Conservation (phyloP, 108 stramenopile genomes). For the Bacterosira constricta region DNA sequence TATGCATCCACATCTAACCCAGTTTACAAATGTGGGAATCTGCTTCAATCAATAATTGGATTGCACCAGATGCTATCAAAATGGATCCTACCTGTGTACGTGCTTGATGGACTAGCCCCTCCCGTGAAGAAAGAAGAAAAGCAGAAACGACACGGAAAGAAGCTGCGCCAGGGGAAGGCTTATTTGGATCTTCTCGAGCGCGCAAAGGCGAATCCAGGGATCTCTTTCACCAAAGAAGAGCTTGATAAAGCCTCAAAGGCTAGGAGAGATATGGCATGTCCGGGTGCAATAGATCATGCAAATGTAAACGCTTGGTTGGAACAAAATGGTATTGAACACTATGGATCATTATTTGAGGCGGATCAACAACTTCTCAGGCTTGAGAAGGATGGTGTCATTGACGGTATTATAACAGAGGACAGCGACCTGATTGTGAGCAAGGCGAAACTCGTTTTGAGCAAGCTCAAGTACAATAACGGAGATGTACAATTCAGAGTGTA, state of each 20-base stretch:
- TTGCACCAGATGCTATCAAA: too few relatives aligned
- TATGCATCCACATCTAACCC: too few relatives aligned
- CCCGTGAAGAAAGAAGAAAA: too few relatives aligned
- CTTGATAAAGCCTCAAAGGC: neutral
- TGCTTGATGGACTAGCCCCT: too few relatives aligned
- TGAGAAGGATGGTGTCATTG: constrained; percentile 7
- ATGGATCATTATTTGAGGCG: neutral
- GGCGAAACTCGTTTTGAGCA: neutral
- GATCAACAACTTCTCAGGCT: neutral
- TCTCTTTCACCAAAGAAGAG: neutral
- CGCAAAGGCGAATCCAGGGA: neutral
- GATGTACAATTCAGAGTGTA: neutral
- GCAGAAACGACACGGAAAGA: too few relatives aligned
- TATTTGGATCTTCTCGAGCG: neutral
- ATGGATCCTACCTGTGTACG: too few relatives aligned
- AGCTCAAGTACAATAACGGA: neutral
- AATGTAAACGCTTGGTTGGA: neutral
- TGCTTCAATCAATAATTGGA: too few relatives aligned
- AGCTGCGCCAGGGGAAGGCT: too few relatives aligned
- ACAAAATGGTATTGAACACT: neutral
- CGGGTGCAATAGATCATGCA: neutral
- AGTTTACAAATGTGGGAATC: too few relatives aligned
- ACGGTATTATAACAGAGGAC: constrained; percentile 4
- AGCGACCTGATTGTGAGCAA: neutral
- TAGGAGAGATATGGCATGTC: neutral